Base-by-base conservation (phyloP, 371 early-diverging fungal genomes). In the Mucor mucedo region DNA sequence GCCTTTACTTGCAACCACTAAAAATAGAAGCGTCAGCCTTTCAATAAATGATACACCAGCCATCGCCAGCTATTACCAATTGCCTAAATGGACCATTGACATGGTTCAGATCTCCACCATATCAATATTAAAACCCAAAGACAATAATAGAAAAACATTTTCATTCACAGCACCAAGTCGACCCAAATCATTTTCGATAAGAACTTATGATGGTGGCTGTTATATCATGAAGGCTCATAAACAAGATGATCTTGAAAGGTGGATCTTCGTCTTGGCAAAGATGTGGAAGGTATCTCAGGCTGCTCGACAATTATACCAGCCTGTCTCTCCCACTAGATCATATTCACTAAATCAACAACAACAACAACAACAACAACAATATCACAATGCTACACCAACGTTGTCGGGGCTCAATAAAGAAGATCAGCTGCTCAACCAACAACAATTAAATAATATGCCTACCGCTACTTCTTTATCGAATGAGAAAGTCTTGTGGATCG, bases 221-320 rank as follows among this genome's bases (percentile, higher is more conserved):
- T 74, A 62, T 32, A 52, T 70, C 7, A 45, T 74, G 39, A 74
- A 63, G 30, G 74, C 74, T 21, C 62, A 68, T 10, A 74, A 65
- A 29, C 59, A 70, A 52, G 62, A 68, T 49, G 74, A 74, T 45
- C 57, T 70, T 30, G 74, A 74, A 35, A 29, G 71, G 6, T 74
- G 74, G 74, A 42, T 71, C 33, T 74, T 74, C 40, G 71, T 74
- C 35, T 56, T 74, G 10, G 63, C 70, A 14, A 70, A 71, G 30
- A 67, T 74, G 68, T 65, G 71, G 58, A 64, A 65, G 52, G 52
- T 60, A 42, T 35, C 39, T 28, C 59, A 49, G 38, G 38, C 35
- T 4, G 41, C 55, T 27, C 56, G 56, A 10, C 16, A 21, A 21
- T 21, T 48, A 5, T 21, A 27, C 7, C 48, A 48, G 3, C 44